Evolutionary conservation across 129 eudicot genomes (phyloP).

Genomic region (Heracleum sosnowskyi): DNA sequence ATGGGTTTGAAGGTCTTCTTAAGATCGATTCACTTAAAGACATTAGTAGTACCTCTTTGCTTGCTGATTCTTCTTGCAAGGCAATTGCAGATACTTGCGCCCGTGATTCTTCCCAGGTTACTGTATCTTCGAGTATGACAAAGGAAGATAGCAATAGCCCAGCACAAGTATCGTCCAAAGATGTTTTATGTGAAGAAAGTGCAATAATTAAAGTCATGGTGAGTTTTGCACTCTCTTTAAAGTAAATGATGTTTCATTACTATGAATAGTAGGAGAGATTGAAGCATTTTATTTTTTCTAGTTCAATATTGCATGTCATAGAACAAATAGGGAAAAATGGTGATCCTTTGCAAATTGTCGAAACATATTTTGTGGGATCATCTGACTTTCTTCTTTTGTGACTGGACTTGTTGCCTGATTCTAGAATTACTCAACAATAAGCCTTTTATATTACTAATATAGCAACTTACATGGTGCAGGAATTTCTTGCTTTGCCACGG

Average conservation of each 20-base stretch:
- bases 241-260: not conserved
- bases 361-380: not conserved
- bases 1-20: conserved; percentile 76
- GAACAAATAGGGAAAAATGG: not conserved
- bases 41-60: conserved; percentile 21
- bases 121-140: conserved; percentile 62
- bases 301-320: not conserved
- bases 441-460: not conserved
- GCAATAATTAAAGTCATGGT: conserved; percentile 98
- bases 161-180: conserved; percentile 59
- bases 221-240: conserved; percentile 17
- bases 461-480: conserved; percentile 44
- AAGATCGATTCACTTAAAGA: conserved; percentile 71
- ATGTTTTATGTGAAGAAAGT: conserved; percentile 63
- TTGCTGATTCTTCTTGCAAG: conserved; percentile 37
- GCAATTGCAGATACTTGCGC: conserved; percentile 39
- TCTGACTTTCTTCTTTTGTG: not conserved
- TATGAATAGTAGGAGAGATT: not conserved
- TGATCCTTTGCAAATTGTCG: not conserved
- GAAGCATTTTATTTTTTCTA: not conserved
- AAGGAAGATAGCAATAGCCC: conserved; percentile 82
- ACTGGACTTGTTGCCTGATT: not conserved
- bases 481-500: conserved; percentile 93
- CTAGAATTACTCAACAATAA: not conserved
- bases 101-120: conserved; percentile 62